Evolutionary conservation across 805 yeast species (phyloP), one percentile per base, ranked within the genome.

Genomic region (Zygotorulaspora florentina): DNA sequence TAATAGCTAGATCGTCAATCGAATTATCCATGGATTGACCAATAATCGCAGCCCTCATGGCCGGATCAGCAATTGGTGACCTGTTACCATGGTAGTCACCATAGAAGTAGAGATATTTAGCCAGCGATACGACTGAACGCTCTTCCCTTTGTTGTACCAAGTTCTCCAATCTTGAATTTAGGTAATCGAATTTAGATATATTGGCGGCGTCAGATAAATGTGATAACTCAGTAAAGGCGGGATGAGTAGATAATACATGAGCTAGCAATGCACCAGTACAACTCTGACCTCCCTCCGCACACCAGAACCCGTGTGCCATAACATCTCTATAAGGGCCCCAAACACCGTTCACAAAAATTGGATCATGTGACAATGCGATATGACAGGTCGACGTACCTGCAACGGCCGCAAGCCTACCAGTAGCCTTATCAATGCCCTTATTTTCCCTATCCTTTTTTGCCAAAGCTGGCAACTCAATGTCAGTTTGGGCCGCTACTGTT

Each of bases 321-420:
- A 87, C 96, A 66, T 90, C 96, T 59, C 89, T 77, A 68, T 93
- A 93, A 2, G 99, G 99, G 11, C 99, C 99, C 99, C 99, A 93
- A 28, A 93, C 96, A 49, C 99, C 99, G 36, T 87, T 80, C 8
- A 91, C 98, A 64, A 91, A 90, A 36, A 88, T 80, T 0, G 96
- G 85, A 26, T 87, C 83, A 50, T 79, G 76, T 25, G 95, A 84
- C 75, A 91, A 75, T 46, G 87, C 89, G 56, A 93, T 82, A 66
- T 93, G 98, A 64, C 99, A 93, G 1, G 99, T 93, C 1, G 97
- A 89, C 5, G 99, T 93, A 50, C 99, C 99, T 0, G 99, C 98
- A 16, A 93, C 97, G 2, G 97, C 96, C 12, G 99, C 98, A 54
- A 93, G 74, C 57, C 97, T 79, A 47, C 95, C 95, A 54, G 84